Conservation (phyloP, 2,329 filamentous ascomycete species). For the Epichloe brachyelytri region DNA sequence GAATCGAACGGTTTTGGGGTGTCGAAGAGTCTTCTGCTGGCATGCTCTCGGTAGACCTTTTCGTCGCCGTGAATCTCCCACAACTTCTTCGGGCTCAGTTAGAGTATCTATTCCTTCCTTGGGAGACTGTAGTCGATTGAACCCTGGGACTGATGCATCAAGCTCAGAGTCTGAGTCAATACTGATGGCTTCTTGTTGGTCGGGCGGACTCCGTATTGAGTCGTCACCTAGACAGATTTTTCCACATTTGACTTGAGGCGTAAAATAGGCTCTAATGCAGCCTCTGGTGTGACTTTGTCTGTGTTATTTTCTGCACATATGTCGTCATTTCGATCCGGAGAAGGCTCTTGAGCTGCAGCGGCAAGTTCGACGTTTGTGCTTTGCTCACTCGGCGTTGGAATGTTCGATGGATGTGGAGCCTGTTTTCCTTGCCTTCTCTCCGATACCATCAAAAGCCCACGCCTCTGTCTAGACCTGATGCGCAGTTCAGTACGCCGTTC, state of each 20-base stretch:
- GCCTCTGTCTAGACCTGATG: constrained; percentile 32
- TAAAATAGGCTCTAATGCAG: not conserved
- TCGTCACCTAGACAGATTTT: not conserved
- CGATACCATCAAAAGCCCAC: constrained; percentile 34
- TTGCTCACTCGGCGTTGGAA: not conserved
- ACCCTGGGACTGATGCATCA: not conserved
- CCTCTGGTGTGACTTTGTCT: not conserved
- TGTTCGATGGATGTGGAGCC: not conserved
- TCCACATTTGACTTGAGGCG: not conserved
- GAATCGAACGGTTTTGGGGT: not conserved
- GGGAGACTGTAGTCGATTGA: not conserved
- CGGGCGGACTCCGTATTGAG: not conserved
- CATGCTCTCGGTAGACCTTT: not conserved
- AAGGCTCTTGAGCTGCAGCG: not conserved
- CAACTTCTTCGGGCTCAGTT: not conserved
- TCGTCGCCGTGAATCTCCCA: not conserved
- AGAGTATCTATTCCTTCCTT: not conserved
- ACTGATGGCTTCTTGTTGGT: not conserved
- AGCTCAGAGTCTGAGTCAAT: not conserved
- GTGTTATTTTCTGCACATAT: not conserved
- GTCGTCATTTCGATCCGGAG: not conserved
- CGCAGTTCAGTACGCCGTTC: constrained; percentile 31
- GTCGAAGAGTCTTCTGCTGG: not conserved
- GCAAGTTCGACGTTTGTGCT: not conserved
- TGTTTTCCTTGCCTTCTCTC: constrained; percentile 16